Percentiles rank a stretch among this genome's conserved stretches.
Evolutionary conservation across 768 basidiomycete genomes (phyloP).

Genomic region (Melanogaster broomeanus): DNA sequence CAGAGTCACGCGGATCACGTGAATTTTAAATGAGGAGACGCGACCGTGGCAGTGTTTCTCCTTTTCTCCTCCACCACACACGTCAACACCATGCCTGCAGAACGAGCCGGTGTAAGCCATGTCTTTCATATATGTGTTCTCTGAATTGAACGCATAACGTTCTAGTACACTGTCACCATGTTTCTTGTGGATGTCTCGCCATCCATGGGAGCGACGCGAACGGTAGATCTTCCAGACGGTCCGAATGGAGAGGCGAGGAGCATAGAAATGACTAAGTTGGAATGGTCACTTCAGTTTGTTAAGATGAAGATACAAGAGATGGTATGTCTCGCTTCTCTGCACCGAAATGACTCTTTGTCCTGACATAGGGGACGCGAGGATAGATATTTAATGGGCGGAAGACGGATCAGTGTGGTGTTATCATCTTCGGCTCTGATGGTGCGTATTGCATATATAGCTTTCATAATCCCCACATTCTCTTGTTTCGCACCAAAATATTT

Average conservation of each 20-base stretch:
- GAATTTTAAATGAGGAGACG: conserved; percentile 28
- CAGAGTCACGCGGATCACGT: conserved; percentile 36
- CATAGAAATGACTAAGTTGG: conserved; percentile 72
- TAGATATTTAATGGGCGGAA: conserved; percentile 92
- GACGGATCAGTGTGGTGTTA: conserved; percentile 92
- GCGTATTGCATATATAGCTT: not conserved
- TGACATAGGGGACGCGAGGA: not conserved
- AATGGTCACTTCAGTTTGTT: conserved; percentile 83
- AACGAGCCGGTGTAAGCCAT: conserved; percentile 72
- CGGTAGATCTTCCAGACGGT: conserved; percentile 55
- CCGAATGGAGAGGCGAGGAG: conserved; percentile 50
- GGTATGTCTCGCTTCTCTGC: conserved; percentile 42
- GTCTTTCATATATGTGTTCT: not conserved
- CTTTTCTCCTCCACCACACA: conserved; percentile 5
- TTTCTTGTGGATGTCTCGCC: conserved; percentile 88
- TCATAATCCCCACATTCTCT: not conserved
- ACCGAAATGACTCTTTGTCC: not conserved
- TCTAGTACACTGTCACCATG: conserved; percentile 82
- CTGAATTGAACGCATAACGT: conserved; percentile 9
- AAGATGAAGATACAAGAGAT: conserved; percentile 92
- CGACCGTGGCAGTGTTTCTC: conserved; percentile 21
- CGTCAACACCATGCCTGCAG: conserved; percentile 61
- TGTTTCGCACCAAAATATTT: not conserved
- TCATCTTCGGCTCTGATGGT: conserved; percentile 86
- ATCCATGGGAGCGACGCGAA: conserved; percentile 73